Conservation (phyloP, 1,284 basidiomycete genomes). For the Tilletia indica region DNA sequence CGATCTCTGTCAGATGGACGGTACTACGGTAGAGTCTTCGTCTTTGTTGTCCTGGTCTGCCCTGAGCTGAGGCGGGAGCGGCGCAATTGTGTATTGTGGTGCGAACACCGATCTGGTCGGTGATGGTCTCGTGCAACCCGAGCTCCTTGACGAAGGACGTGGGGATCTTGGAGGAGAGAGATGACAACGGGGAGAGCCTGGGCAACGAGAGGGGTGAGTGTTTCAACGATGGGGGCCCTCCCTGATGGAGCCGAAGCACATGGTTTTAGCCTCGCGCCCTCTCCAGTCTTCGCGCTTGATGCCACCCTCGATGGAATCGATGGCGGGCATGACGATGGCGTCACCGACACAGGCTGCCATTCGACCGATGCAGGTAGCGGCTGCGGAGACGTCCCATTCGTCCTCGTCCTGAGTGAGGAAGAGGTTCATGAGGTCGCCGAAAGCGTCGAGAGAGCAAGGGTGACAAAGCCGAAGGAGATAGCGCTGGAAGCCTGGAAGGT, state of each 20-base stretch:
- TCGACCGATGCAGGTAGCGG: slow-evolving; percentile 83
- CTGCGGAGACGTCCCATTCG: slow-evolving; percentile 95
- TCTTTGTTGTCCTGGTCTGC: no score
- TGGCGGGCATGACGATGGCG: slow-evolving; percentile 82
- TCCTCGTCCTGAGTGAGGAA: slow-evolving; percentile 93
- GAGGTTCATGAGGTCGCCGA: slow-evolving; percentile 84
- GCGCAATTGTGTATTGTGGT: no score
- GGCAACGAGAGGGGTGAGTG: slow-evolving; percentile 84
- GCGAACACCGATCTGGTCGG: no score
- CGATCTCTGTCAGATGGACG: no score
- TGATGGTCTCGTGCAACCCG: no score
- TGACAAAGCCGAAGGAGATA: slow-evolving; percentile 80
- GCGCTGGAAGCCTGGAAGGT: slow-evolving; percentile 58
- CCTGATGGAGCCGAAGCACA: slow-evolving; percentile 96
- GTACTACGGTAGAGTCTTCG: no score
- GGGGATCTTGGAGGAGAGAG: slow-evolving; percentile 86
- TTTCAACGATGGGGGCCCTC: slow-evolving; percentile 84
- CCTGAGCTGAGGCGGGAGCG: no score
- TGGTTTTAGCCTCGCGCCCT: slow-evolving; percentile 90
- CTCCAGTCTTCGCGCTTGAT: slow-evolving; percentile 90
- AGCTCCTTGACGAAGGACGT: no score
- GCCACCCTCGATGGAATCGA: slow-evolving; percentile 95
- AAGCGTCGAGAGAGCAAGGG: slow-evolving; percentile 90
- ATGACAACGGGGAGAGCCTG: slow-evolving; percentile 92
- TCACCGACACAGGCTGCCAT: slow-evolving; percentile 89